These are phyloP conservation scores for Aristolochia californica DNA, from an alignment of 164 flowering plant genomes.

Conservation along the genomic window DNA sequence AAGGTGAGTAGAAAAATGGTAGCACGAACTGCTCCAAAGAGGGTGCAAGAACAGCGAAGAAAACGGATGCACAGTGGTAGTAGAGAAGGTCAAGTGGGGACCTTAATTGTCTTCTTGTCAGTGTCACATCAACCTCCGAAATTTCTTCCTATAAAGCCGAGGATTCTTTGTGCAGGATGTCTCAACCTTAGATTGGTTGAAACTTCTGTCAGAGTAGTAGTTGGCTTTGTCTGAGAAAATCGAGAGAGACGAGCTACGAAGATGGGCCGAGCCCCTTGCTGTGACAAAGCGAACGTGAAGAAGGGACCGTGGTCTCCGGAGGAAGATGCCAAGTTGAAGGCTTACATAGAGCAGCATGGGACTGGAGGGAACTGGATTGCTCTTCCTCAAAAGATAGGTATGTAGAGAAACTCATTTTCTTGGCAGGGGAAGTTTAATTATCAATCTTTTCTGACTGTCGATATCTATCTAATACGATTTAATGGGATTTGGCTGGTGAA, in stretches of 20 bases:
- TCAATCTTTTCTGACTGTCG: not conserved
- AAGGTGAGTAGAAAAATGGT: too few relatives aligned
- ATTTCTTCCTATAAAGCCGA: conserved; percentile 1
- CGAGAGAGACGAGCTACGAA: conserved; percentile 2
- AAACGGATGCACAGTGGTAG: not conserved
- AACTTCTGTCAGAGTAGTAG: not conserved
- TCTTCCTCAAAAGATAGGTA: conserved; percentile 80
- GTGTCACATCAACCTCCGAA: not conserved
- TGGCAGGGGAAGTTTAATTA: not conserved
- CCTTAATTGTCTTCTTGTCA: not conserved
- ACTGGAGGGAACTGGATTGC: conserved; percentile 92
- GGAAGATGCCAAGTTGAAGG: conserved; percentile 72
- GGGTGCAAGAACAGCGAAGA: too few relatives aligned
- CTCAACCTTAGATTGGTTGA: not conserved
- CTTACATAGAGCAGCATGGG: conserved; percentile 53
- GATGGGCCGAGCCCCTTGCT: conserved; percentile 92
- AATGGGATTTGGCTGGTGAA: not conserved
- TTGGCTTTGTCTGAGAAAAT: too few relatives aligned
- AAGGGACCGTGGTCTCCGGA: conserved; percentile 91
- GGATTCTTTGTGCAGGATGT: not conserved
- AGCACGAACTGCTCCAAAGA: too few relatives aligned
- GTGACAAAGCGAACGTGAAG: conserved; percentile 79
- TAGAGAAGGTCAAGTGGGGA: not conserved
- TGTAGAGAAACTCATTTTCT: not conserved
- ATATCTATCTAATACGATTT: not conserved